Conservation (phyloP, 306 rosid species). For the Citrullus colocynthis region DNA sequence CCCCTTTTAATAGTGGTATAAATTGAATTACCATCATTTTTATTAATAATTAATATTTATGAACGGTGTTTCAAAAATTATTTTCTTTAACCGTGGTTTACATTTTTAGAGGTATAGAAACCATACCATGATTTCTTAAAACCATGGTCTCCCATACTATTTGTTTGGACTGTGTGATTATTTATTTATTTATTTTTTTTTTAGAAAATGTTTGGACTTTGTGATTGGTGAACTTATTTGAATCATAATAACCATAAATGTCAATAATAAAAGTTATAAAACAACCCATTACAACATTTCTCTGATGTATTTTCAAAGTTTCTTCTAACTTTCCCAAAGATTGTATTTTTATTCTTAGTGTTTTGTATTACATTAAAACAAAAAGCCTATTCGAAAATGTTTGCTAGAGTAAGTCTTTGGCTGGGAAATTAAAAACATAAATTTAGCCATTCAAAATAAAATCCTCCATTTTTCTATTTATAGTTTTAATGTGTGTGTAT, state of each 20-base stretch:
- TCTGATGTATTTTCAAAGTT: neutral
- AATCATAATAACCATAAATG: neutral
- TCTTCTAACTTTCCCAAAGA: neutral
- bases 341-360: too few relatives aligned
- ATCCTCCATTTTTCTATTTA: too few relatives aligned
- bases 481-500: too few relatives aligned
- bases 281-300: neutral
- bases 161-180: neutral
- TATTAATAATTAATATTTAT: too few relatives aligned
- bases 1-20: too few relatives aligned
- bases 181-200: too few relatives aligned
- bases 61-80: too few relatives aligned
- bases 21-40: too few relatives aligned
- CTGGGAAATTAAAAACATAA: neutral
- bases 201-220: too few relatives aligned
- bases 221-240: neutral
- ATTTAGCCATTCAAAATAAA: neutral
- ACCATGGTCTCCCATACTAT: neutral
- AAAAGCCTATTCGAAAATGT: neutral
- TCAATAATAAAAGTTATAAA: neutral
- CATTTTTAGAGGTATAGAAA: neutral
- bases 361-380: neutral
- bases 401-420: neutral
- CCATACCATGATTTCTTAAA: neutral
- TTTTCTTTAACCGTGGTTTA: neutral